phyloP scores from a whole-genome alignment of 805 yeast genomes.

The Myxozyma mucilagina region DNA sequence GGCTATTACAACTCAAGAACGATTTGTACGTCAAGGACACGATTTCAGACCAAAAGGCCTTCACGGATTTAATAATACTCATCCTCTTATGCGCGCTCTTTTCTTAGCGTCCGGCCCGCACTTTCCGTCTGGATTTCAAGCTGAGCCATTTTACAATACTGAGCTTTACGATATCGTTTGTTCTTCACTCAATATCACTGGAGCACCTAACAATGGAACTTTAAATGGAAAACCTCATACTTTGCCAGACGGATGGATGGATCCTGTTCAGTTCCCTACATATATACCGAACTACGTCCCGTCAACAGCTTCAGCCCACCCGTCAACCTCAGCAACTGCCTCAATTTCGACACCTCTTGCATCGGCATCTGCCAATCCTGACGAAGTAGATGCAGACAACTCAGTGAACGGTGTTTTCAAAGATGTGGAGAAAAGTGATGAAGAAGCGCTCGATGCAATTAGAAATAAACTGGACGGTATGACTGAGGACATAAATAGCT shows the following conservation, averaged over 20 bases:
- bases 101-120: slow-evolving; percentile 82
- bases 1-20: slow-evolving; percentile 61
- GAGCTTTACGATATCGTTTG: slow-evolving; percentile 77
- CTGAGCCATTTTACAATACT: slow-evolving; percentile 67
- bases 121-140: slow-evolving; percentile 49
- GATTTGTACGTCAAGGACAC: slow-evolving; percentile 51
- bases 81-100: slow-evolving; percentile 77
- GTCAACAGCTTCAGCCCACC: not conserved
- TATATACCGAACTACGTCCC: slow-evolving; percentile 6
- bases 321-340: not conserved
- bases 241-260: slow-evolving; percentile 36
- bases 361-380: not conserved
- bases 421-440: not conserved
- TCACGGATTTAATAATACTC: slow-evolving; percentile 81
- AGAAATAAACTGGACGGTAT: slow-evolving; percentile 12
- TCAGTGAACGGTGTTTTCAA: not conserved
- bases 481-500: slow-evolving; percentile 18
- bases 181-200: slow-evolving; percentile 55
- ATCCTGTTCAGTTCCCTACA: slow-evolving; percentile 25
- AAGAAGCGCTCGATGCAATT: slow-evolving; percentile 7
- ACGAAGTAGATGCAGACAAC: slow-evolving; percentile 3
- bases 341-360: not conserved
- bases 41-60: slow-evolving; percentile 70
- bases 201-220: slow-evolving; percentile 62
- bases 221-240: slow-evolving; percentile 31